phyloP scores from a whole-genome alignment of 2,329 filamentous ascomycete species.

The Lecanicillium sp. region DNA sequence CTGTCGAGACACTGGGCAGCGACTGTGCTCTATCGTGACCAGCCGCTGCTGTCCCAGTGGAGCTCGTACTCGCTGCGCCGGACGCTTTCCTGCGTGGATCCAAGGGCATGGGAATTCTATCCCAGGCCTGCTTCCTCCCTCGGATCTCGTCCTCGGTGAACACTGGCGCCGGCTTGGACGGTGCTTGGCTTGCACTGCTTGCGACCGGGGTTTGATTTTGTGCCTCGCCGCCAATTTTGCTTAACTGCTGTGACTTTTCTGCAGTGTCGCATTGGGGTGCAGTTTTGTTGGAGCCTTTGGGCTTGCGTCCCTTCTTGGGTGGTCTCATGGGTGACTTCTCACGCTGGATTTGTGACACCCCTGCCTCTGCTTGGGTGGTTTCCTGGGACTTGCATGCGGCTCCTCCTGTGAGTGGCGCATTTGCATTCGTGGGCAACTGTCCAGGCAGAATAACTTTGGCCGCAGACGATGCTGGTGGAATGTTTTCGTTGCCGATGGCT shows the following conservation, averaged over 20 bases:
- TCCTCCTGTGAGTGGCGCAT: too few species aligned
- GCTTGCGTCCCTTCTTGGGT: too few species aligned
- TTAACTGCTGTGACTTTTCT: too few species aligned
- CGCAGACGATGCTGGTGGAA: too few species aligned
- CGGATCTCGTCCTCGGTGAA: conserved; percentile 24
- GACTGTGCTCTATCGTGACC: conserved; percentile 4
- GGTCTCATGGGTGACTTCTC: too few species aligned
- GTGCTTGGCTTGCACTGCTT: not conserved
- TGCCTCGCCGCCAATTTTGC: not conserved
- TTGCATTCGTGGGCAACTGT: too few species aligned
- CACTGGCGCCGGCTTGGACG: conserved; percentile 8
- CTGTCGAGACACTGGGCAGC: not conserved
- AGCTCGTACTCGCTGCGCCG: not conserved
- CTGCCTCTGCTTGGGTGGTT: conserved; percentile 1
- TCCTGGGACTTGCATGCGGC: too few species aligned
- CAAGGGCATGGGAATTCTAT: conserved; percentile 26
- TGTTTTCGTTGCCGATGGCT: conserved; percentile 5
- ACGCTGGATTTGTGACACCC: conserved; percentile 1
- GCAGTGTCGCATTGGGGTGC: too few species aligned
- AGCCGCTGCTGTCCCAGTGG: not conserved
- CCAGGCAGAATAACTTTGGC: too few species aligned
- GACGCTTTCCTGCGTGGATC: conserved; percentile 12
- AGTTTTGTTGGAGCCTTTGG: too few species aligned
- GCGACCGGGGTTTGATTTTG: not conserved
- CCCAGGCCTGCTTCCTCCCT: conserved; percentile 21